These are phyloP conservation scores for Fraxinus xanthoxyloides DNA, from an alignment of 305 asterid species.

Conservation along the genomic window DNA sequence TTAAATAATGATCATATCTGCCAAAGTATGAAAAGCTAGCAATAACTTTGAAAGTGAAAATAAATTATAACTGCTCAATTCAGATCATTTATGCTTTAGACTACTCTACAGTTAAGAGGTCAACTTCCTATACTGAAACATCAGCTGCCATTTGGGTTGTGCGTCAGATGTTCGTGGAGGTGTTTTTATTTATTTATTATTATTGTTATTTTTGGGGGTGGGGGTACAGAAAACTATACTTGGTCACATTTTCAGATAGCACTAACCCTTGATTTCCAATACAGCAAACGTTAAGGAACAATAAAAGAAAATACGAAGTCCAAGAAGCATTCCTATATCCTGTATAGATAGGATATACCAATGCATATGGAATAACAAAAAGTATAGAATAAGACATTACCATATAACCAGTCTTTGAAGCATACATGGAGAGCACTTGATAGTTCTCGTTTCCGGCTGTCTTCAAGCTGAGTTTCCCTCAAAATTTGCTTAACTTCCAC, in stretches of 20 bases:
- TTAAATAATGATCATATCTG: not conserved
- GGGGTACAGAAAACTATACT: not conserved
- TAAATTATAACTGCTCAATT: not conserved
- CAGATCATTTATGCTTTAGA: not conserved
- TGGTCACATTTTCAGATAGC: not conserved
- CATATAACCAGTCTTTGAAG: slow-evolving; percentile 91
- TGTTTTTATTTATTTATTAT: not conserved
- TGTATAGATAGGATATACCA: slow-evolving; percentile 1
- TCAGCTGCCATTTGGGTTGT: not conserved
- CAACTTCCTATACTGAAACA: not conserved
- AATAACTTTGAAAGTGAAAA: not conserved
- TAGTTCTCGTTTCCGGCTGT: slow-evolving; percentile 78
- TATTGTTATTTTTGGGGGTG: not conserved
- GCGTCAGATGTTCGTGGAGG: not conserved
- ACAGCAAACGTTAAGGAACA: not conserved
- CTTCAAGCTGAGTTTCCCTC: slow-evolving; percentile 89
- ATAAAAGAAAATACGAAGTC: not conserved
- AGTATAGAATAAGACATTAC: slow-evolving; percentile 4
- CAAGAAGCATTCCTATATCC: not conserved
- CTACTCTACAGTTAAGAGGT: not conserved
- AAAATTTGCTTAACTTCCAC: slow-evolving; percentile 73
- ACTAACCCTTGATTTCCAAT: not conserved
- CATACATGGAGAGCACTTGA: slow-evolving; percentile 81
- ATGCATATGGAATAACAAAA: not conserved
- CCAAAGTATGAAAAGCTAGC: not conserved